These are phyloP conservation scores for Ogataea salicorniae DNA, from an alignment of 805 yeast species.

Conservation along the genomic window DNA sequence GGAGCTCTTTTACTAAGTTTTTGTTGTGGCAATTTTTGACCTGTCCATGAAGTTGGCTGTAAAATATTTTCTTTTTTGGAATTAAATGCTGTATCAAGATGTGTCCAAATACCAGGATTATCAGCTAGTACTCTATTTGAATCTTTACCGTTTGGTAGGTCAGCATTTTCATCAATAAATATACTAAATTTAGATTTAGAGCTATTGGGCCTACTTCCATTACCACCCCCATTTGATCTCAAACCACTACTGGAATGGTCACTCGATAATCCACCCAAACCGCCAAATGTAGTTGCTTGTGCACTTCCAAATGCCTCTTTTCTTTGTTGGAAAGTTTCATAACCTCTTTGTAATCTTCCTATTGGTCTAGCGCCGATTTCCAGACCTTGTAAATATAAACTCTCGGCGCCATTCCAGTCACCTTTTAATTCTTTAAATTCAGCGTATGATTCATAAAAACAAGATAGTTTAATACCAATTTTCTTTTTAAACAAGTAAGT, in stretches of 20 bases:
- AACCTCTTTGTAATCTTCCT: constrained; percentile 38
- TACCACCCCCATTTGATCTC: neutral
- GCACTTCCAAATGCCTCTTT: constrained; percentile 16
- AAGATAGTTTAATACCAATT: constrained; percentile 63
- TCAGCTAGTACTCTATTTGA: neutral
- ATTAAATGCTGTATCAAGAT: constrained; percentile 42
- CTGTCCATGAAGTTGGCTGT: constrained; percentile 55
- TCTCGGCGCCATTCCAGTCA: constrained; percentile 49
- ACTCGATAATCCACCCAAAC: constrained; percentile 2
- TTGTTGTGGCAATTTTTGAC: constrained; percentile 52
- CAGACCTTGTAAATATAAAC: constrained; percentile 56
- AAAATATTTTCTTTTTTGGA: constrained; percentile 62
- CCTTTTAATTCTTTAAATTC: constrained; percentile 48
- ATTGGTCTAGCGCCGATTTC: constrained; percentile 61
- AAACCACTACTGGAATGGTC: constrained; percentile 25
- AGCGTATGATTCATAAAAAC: constrained; percentile 79
- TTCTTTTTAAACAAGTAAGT: constrained; percentile 63
- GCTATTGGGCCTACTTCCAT: constrained; percentile 10
- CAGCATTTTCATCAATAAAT: constrained; percentile 12
- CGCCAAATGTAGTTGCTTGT: constrained; percentile 1
- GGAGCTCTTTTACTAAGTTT: neutral
- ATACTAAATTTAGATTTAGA: constrained; percentile 16
- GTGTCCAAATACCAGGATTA: constrained; percentile 37
- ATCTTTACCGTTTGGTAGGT: neutral
- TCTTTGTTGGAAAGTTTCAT: constrained; percentile 40